Percentiles rank a stretch among this genome's conserved stretches.
These are phyloP conservation scores for Wickerhamomyces alni DNA, from an alignment of 805 yeast genomes.

Conservation along the genomic window DNA sequence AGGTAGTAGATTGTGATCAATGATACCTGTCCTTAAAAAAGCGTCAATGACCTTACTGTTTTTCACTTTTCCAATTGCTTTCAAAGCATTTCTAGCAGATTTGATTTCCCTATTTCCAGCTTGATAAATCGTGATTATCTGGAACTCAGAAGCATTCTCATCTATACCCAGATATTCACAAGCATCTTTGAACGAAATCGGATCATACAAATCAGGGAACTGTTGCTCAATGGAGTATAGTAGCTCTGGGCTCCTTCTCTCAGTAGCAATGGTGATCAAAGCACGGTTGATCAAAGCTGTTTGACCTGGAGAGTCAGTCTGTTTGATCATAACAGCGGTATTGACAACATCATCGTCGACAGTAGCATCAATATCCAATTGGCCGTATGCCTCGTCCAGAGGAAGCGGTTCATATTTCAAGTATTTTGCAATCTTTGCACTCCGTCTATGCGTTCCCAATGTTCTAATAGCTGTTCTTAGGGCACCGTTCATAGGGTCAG, in stretches of 20 bases:
- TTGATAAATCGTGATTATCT: conserved; percentile 48
- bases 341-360: conserved; percentile 67
- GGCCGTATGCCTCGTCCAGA: conserved; percentile 43
- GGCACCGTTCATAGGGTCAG: conserved; percentile 14
- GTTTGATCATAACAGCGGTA: conserved; percentile 66
- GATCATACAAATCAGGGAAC: conserved; percentile 24
- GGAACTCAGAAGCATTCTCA: conserved; percentile 48
- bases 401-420: conserved; percentile 43
- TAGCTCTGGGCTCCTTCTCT: conserved; percentile 51
- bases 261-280: conserved; percentile 53
- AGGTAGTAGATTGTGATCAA: conserved; percentile 55
- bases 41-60: conserved; percentile 50
- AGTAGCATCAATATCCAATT: conserved; percentile 42
- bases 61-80: conserved; percentile 46
- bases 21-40: conserved; percentile 54
- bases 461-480: conserved; percentile 34
- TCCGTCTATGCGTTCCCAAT: conserved; percentile 33
- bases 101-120: conserved; percentile 44
- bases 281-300: conserved; percentile 44
- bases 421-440: conserved; percentile 28
- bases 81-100: conserved; percentile 50
- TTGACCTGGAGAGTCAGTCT: conserved; percentile 45
- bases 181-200: conserved; percentile 35
- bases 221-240: conserved; percentile 44
- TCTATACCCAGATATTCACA: conserved; percentile 43